A percentile compares a stretch with the other conserved stretches of the same genome.
Conservation (phyloP, 2,329 filamentous ascomycete species). For the Mariannaea sp. region DNA sequence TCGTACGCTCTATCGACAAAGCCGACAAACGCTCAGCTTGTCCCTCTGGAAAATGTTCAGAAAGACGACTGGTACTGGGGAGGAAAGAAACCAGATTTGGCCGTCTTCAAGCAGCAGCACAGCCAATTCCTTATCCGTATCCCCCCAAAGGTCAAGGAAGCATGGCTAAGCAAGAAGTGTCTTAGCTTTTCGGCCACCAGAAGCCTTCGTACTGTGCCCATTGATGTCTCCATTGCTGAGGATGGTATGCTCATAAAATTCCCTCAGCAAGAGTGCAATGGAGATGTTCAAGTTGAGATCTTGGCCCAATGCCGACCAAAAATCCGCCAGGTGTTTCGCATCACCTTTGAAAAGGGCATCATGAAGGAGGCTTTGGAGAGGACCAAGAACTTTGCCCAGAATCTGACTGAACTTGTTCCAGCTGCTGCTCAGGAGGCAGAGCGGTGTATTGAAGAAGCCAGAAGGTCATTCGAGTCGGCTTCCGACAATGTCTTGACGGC, state of each 20-base stretch:
- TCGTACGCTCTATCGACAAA: slow-evolving; percentile 20
- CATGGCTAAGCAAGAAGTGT: slow-evolving; percentile 61
- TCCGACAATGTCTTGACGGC: slow-evolving; percentile 39
- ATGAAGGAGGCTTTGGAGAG: slow-evolving; percentile 52
- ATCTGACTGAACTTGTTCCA: slow-evolving; percentile 47
- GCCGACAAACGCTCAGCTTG: slow-evolving; percentile 34
- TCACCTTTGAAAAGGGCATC: slow-evolving; percentile 61
- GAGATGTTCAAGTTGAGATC: slow-evolving; percentile 62
- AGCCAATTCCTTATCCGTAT: slow-evolving; percentile 61
- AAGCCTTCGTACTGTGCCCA: slow-evolving; percentile 52
- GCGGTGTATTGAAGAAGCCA: slow-evolving; percentile 44
- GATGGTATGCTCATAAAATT: slow-evolving; percentile 60
- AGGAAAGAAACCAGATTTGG: slow-evolving; percentile 40
- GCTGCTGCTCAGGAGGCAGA: slow-evolving; percentile 48
- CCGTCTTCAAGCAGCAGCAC: slow-evolving; percentile 41
- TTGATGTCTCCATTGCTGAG: slow-evolving; percentile 53
- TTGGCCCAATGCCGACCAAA: slow-evolving; percentile 63
- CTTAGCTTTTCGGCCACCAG: slow-evolving; percentile 61
- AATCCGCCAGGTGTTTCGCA: slow-evolving; percentile 63
- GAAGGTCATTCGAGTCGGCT: slow-evolving; percentile 39
- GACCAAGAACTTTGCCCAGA: slow-evolving; percentile 50
- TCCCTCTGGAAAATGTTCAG: slow-evolving; percentile 38
- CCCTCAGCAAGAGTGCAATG: slow-evolving; percentile 59
- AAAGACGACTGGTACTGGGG: slow-evolving; percentile 44
- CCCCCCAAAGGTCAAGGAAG: slow-evolving; percentile 53